Conservation (phyloP, 768 basidiomycete species). For the Infundibulicybe gibba region DNA sequence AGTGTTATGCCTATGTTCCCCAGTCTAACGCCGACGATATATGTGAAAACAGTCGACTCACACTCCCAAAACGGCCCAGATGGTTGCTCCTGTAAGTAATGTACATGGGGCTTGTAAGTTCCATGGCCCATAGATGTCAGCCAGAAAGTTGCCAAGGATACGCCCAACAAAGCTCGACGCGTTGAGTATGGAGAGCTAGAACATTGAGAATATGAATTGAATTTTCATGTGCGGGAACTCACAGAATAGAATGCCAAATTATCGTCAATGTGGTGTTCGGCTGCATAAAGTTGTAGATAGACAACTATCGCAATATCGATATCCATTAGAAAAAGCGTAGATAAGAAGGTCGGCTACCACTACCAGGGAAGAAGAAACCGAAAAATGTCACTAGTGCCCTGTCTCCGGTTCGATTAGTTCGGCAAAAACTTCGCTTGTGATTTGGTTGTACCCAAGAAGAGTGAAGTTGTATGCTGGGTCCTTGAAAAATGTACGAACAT, state of each 20-base stretch:
- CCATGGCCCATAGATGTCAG: slow-evolving; percentile 22
- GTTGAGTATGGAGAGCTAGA: slow-evolving; percentile 32
- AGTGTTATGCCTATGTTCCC: slow-evolving; percentile 21
- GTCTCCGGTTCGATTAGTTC: not conserved
- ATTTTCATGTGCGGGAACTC: not conserved
- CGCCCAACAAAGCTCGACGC: slow-evolving; percentile 30
- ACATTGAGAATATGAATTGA: not conserved
- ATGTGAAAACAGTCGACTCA: slow-evolving; percentile 12
- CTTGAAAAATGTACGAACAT: slow-evolving; percentile 25
- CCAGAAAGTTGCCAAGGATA: slow-evolving; percentile 27
- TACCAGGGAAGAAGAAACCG: slow-evolving; percentile 10
- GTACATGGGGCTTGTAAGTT: slow-evolving; percentile 31
- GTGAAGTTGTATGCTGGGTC: slow-evolving; percentile 24
- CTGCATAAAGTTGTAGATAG: slow-evolving; percentile 13
- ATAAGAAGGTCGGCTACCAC: slow-evolving; percentile 4
- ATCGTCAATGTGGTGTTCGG: slow-evolving; percentile 14
- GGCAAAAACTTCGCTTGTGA: too few species aligned
- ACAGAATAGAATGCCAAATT: slow-evolving; percentile 16
- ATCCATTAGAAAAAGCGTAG: too few species aligned
- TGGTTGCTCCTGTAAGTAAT: slow-evolving; percentile 30
- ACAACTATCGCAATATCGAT: not conserved
- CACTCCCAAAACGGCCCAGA: slow-evolving; percentile 35
- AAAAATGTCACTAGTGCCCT: slow-evolving; percentile 5
- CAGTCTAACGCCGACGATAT: not conserved
- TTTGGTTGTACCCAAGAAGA: slow-evolving; percentile 20